Evolutionary conservation across 495 filamentous ascomycete genomes (phyloP).

Genomic region (Podospora fimiseda): DNA sequence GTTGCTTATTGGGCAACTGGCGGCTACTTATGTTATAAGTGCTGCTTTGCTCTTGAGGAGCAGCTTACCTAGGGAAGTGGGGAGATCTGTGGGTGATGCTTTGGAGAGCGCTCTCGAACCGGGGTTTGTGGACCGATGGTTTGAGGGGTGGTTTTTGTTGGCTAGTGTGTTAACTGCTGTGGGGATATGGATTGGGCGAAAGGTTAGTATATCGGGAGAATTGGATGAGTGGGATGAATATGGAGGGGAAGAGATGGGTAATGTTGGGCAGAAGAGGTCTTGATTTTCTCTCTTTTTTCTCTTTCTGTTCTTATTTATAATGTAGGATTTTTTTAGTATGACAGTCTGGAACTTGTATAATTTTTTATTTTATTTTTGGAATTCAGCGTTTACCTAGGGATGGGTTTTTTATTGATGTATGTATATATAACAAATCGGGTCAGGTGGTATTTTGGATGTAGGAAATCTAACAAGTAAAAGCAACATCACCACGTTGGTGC

Average conservation of each 20-base stretch:
- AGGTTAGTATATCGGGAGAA: conserved; percentile 40
- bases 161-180: conserved; percentile 54
- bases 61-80: conserved; percentile 65
- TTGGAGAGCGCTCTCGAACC: conserved; percentile 63
- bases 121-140: conserved; percentile 76
- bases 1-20: conserved; percentile 66
- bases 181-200: conserved; percentile 63
- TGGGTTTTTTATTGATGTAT: no score
- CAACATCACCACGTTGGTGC: no score
- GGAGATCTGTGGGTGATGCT: conserved; percentile 63
- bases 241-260: conserved; percentile 60
- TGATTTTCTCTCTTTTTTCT: conserved; percentile 18
- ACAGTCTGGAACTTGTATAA: no score
- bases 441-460: no score
- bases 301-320: no score
- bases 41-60: conserved; percentile 65
- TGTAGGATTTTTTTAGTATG: no score
- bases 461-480: no score
- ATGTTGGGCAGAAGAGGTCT: conserved; percentile 45
- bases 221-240: conserved; percentile 59
- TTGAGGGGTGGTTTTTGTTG: conserved; percentile 71
- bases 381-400: no score
- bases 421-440: no score
- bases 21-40: conserved; percentile 72
- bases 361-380: no score